A percentile compares a stretch with the other conserved stretches of the same genome.
These are phyloP conservation scores for Plasmopara halstedii DNA, from an alignment of 352 stramenopile genomes.

Conservation along the genomic window DNA sequence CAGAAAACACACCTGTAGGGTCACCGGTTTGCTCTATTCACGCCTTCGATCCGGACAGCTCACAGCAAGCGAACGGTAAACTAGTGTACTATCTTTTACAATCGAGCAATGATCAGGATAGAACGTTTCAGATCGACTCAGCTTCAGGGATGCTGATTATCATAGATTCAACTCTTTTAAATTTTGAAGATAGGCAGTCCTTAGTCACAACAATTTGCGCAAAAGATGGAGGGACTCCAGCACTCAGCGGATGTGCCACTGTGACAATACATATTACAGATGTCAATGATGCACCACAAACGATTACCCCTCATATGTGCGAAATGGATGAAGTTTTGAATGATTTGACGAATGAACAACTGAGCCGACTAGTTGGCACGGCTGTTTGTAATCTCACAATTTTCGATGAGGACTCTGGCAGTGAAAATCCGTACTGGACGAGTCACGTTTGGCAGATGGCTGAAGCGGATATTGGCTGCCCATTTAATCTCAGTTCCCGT, in stretches of 20 bases:
- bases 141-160: slow-evolving; percentile 10
- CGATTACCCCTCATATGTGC: slow-evolving; percentile 9
- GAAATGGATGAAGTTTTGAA: slow-evolving; percentile 14
- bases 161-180: slow-evolving; percentile 8
- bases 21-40: slow-evolving; percentile 10
- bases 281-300: slow-evolving; percentile 13
- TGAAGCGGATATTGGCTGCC: slow-evolving; percentile 1
- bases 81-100: slow-evolving; percentile 7
- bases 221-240: slow-evolving; percentile 12
- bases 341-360: slow-evolving; percentile 11
- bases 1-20: slow-evolving; percentile 7
- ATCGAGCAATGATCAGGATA: background rate
- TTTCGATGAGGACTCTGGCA: slow-evolving; percentile 11
- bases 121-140: slow-evolving; percentile 9
- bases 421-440: slow-evolving; percentile 9
- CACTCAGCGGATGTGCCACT: slow-evolving; percentile 3
- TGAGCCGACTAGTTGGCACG: slow-evolving; percentile 2
- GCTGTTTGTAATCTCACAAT: slow-evolving; percentile 14
- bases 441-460: slow-evolving; percentile 13
- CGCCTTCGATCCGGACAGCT: slow-evolving; percentile 13
- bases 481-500: slow-evolving; percentile 9
- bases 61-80: slow-evolving; percentile 1
- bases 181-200: slow-evolving; percentile 9
- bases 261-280: slow-evolving; percentile 10
- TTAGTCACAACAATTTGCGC: slow-evolving; percentile 7